Evolutionary conservation across 176 grass and related monocot genomes (phyloP).

Genomic region (Leersia perrieri): DNA sequence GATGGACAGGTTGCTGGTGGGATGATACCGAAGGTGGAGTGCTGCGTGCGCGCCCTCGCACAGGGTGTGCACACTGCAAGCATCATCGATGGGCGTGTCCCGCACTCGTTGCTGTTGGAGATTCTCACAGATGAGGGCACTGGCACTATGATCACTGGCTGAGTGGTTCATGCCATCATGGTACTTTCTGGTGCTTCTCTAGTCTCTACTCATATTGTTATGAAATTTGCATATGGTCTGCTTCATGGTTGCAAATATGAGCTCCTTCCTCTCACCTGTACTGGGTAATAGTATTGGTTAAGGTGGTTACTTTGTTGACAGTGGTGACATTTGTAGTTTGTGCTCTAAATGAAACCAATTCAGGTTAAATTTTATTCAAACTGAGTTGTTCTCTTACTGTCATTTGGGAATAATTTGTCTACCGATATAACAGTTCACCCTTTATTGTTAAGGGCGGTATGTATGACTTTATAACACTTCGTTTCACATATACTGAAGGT

Average conservation of each 20-base stretch:
- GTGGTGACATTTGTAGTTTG: not conserved
- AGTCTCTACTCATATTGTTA: not conserved
- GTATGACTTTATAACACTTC: not conserved
- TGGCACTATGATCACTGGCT: conserved; percentile 70
- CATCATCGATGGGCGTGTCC: conserved; percentile 66
- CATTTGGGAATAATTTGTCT: not conserved
- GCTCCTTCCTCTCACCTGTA: not conserved
- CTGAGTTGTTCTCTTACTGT: not conserved
- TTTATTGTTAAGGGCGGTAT: not conserved
- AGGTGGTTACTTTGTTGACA: not conserved
- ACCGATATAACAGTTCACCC: not conserved
- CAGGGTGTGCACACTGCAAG: conserved; percentile 69
- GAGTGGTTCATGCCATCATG: conserved; percentile 16
- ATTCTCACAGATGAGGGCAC: conserved; percentile 75
- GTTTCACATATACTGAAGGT: not conserved
- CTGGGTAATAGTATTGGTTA: not conserved
- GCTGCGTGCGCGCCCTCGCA: conserved; percentile 55
- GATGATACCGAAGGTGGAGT: conserved; percentile 81
- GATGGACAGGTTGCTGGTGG: conserved; percentile 67
- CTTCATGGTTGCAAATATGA: conserved; percentile 24
- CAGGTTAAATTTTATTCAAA: not conserved
- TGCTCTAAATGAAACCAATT: not conserved
- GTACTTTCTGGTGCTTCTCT: conserved; percentile 10
- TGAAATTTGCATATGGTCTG: conserved; percentile 9
- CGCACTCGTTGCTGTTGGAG: conserved; percentile 61